A percentile compares a stretch with the other conserved stretches of the same genome.
These are phyloP conservation scores for Agaricus subrufescens DNA, from an alignment of 768 basidiomycete genomes.

Conservation along the genomic window DNA sequence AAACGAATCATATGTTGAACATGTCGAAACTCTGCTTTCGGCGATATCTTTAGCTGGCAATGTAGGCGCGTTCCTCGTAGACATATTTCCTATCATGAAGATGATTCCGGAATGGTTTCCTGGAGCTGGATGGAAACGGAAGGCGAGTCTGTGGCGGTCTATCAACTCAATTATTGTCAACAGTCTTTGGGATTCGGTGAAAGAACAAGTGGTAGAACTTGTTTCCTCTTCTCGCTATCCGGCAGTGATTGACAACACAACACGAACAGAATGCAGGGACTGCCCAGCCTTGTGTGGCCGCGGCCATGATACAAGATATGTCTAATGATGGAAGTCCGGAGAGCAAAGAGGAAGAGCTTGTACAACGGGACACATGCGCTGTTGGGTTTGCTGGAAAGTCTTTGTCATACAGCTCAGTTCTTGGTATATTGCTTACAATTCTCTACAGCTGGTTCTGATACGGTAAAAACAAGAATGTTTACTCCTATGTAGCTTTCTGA, in stretches of 20 bases:
- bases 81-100: conserved; percentile 26
- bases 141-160: conserved; percentile 21
- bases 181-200: conserved; percentile 13
- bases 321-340: conserved; percentile 14
- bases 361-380: conserved; percentile 17
- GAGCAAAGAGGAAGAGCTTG: conserved; percentile 6
- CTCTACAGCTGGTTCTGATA: conserved; percentile 8
- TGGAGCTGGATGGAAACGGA: conserved; percentile 14
- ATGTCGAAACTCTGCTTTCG: conserved; percentile 22
- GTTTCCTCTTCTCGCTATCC: not conserved
- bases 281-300: conserved; percentile 12
- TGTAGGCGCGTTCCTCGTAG: conserved; percentile 30
- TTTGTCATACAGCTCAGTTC: no score
- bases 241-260: not conserved
- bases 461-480: not conserved
- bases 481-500: not conserved
- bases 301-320: conserved; percentile 14
- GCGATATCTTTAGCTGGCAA: conserved; percentile 22
- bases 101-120: conserved; percentile 25
- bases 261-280: not conserved
- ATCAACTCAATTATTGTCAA: conserved; percentile 23
- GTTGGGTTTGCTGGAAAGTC: conserved; percentile 19
- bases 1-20: conserved; percentile 30
- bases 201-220: conserved; percentile 23
- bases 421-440: not conserved